These are phyloP conservation scores for Starmerella riodocensis DNA, from an alignment of 805 yeast species.

Conservation along the genomic window DNA sequence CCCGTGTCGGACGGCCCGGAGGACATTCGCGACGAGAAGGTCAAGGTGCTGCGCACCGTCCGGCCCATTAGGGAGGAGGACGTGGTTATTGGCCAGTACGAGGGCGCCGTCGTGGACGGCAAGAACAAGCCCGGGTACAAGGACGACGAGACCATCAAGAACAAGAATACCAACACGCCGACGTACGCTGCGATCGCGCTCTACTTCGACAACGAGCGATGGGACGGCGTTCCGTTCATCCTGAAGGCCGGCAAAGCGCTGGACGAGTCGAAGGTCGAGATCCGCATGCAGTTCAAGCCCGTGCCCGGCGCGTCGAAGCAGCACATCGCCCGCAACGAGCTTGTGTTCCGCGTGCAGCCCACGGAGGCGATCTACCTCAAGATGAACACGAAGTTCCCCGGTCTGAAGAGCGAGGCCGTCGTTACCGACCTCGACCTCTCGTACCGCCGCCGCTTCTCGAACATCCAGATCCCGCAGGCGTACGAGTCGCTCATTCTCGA, in stretches of 20 bases:
- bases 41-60: slow-evolving; percentile 74
- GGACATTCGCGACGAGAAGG: slow-evolving; percentile 91
- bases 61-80: slow-evolving; percentile 52
- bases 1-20: slow-evolving; percentile 87
- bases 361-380: slow-evolving; percentile 87
- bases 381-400: slow-evolving; percentile 88
- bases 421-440: slow-evolving; percentile 84
- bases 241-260: slow-evolving; percentile 97
- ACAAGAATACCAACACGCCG: slow-evolving; percentile 64
- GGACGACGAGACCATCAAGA: slow-evolving; percentile 80
- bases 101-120: slow-evolving; percentile 66
- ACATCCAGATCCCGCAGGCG: slow-evolving; percentile 94
- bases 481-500: slow-evolving; percentile 92
- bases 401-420: slow-evolving; percentile 67
- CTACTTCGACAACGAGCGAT: slow-evolving; percentile 77
- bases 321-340: slow-evolving; percentile 83
- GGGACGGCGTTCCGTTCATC: slow-evolving; percentile 96
- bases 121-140: slow-evolving; percentile 63
- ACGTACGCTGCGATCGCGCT: slow-evolving; percentile 81
- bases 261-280: slow-evolving; percentile 87
- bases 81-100: slow-evolving; percentile 78
- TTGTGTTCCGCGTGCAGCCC: slow-evolving; percentile 90
- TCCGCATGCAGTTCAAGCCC: slow-evolving; percentile 80
- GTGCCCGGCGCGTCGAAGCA: slow-evolving; percentile 38
- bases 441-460: slow-evolving; percentile 65